A percentile compares a stretch with the other conserved stretches of the same genome.
Evolutionary conservation across 2,329 filamentous ascomycete species (phyloP).

Genomic region (Nigrograna mackinnonii): DNA sequence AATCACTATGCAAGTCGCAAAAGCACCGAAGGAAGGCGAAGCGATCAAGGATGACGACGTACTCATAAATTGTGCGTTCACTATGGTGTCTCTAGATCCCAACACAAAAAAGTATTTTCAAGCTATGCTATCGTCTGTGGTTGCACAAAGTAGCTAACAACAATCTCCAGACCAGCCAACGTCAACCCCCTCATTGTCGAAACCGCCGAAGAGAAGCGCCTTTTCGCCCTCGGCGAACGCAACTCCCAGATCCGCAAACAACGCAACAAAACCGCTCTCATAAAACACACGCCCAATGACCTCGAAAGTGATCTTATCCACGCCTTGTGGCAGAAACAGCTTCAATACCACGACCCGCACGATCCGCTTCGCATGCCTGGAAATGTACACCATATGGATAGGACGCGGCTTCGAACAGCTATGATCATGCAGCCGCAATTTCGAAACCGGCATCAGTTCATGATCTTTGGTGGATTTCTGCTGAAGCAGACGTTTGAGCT

Average conservation of each 20-base stretch:
- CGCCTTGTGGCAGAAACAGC: conserved; percentile 71
- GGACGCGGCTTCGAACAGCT: conserved; percentile 65
- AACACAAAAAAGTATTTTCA: conserved; percentile 63
- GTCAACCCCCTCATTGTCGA: conserved; percentile 65
- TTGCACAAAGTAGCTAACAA: too few species aligned
- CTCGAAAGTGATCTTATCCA: conserved; percentile 74
- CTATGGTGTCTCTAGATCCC: conserved; percentile 76
- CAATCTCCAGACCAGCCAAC: conserved; percentile 56
- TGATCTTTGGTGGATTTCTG: conserved; percentile 78
- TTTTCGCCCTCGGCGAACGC: conserved; percentile 66
- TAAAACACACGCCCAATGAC: conserved; percentile 70
- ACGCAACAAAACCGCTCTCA: conserved; percentile 61
- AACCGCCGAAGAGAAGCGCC: conserved; percentile 65
- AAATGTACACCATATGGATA: conserved; percentile 66
- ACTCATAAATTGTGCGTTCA: conserved; percentile 73
- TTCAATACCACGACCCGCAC: conserved; percentile 62
- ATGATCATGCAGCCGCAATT: conserved; percentile 78
- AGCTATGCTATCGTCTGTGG: too few species aligned
- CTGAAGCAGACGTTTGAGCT: conserved; percentile 77
- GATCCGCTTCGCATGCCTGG: conserved; percentile 56
- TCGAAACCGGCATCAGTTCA: conserved; percentile 72
- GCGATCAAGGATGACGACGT: conserved; percentile 61
- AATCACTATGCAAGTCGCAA: conserved; percentile 73
- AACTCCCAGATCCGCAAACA: conserved; percentile 71
- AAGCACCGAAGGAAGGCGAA: conserved; percentile 64